Evolutionary conservation across 768 basidiomycete genomes (phyloP), one percentile per base, ranked within the genome.

Genomic region (Gymnopilus dilepis): DNA sequence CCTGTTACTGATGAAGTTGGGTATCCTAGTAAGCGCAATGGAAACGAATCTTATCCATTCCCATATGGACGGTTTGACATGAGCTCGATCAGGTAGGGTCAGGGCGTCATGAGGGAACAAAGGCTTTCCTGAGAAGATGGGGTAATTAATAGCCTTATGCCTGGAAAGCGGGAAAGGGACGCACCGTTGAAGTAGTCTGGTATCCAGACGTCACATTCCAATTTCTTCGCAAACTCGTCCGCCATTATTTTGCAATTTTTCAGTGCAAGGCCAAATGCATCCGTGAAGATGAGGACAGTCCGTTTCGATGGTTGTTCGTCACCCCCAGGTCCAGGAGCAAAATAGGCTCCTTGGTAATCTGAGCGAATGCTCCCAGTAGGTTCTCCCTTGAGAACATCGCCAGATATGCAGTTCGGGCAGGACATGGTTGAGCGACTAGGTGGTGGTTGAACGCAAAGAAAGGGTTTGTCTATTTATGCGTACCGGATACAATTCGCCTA

Each of bases 151-250:
- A 6, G 9, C 6, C 24, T 0, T n/a, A 28, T 8, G 17, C 15
- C 24, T 22, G 50, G 17, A 22, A 45, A 5, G 37, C 38, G 0
- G 22, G 6, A 45, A 3, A n/a, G 11, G 9, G 34, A 33, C 45
- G 50, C 56, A 83, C 86, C 87, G 61, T 76, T 69, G 65, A 87
- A 89, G 50, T 85, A 70, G 72, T 89, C 86, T 8, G 87, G 87
- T 17, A 86, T 77, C 82, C 84, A 89, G 17, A 87, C 86, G 65
- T 89, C 87, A 62, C 86, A 84, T 17, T 76, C 72, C 28, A 88
- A 66, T 17, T 72, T 65, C 58, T 79, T 72, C 7, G 86, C 78
- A 22, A 87, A 68, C 26, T 76, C 73, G 70, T 89, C 86, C 1
- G 86, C 86, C 5, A 88, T 74, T 59, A 90, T 77, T 65, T 84